Base-by-base conservation (phyloP, 2,329 filamentous ascomycete species). In the Chaetomium sp. region DNA sequence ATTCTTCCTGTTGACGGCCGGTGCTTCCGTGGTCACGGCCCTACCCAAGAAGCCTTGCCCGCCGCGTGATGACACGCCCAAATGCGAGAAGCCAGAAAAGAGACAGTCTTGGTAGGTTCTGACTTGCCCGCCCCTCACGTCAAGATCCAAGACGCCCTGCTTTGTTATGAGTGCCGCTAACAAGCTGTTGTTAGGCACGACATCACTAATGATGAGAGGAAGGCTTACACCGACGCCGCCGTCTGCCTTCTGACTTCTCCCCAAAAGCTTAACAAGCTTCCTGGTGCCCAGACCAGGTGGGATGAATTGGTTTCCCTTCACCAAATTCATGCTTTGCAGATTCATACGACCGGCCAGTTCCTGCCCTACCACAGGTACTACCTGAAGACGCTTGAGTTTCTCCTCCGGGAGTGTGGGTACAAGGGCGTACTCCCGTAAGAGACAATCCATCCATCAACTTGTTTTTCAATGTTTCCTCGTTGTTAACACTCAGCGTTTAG, bases 321-420 rank as follows among this genome's bases (percentile, higher is more conserved):
- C 49, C 49, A 52, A 19, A 36, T 52, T 11, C 49, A 45, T 19
- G 49, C 49, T 34, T 37, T 52, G 49, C 49, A 52, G 33, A 52
- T 52, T 14, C 49, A 52, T 10, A 52, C 40, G 1, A 52, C 34
- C 1, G 49, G 49, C 33, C 42, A 52, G 5, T 52, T 52, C 34
- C 41, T 52, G 33, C 49, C 49, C 7, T 52, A 52, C 42, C 49
- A 52, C 34, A 27, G 49, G n/a, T 52, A 52, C 34, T 52, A 45
- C 35, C 34, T 52, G 8, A 45, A 52, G 12, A 44, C 32, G 8
- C 33, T 44, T 4, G 40, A 52, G 32, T 12, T 44, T 38, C 14
- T 52, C 6, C 34, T 52, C n/a, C 32, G 32, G 32, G 49, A 52
- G 40, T 52, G 49, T 19, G 49, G 49, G 37, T 52, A 44, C 49